Base-by-base conservation (phyloP, 768 basidiomycete genomes). In the Boletus rufocinnamomeus region DNA sequence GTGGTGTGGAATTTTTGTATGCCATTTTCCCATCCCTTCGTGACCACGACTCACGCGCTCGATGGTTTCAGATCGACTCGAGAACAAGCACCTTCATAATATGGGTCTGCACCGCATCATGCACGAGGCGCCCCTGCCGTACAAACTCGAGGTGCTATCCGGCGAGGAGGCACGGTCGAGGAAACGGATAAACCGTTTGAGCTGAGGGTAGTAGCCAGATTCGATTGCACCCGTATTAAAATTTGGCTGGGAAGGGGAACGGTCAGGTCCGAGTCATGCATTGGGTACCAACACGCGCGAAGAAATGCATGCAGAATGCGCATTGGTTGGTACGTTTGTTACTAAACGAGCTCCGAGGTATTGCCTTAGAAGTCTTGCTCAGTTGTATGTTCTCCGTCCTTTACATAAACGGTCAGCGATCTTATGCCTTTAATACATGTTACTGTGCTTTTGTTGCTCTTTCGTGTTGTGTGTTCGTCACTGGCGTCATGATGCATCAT, bases 21-120 rank as follows among this genome's bases (percentile, higher is more conserved):
- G 89, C 32, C 8, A 25, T 52, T 49, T 74, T 34, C 38, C 19
- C 41, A 44, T 51, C 47, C 17, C 11, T 38, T 32, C 45, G 37
- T 41, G 35, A 25, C 19, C 21, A 32, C 21, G 19, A 27, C 55
- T 61, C 3, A 35, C 9, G 17, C 25, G 14, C 35, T 64, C 50
- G 14, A 40, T 4, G 35, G 8, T 47, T 34, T 19, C 63, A 91
- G 88, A 83, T 72, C 90, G 91, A 63, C 74, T 93, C 43, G 91
- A 95, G 72, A 94, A 91, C 74, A 95, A 97, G 74, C 95, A 97
- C 63, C 75, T 95, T 28, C 91, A 91, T 78, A 97, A 97, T 71
- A 84, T 91, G 72, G 92, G 93, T 80, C 91, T 93, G 65, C 94
- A 93, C 71, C 91, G 94, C 25, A 85, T 91, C 44, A 93, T 89